phyloP scores from a whole-genome alignment of 192 early-diverging fungal species.

The Phlyctochytrium bullatum region DNA sequence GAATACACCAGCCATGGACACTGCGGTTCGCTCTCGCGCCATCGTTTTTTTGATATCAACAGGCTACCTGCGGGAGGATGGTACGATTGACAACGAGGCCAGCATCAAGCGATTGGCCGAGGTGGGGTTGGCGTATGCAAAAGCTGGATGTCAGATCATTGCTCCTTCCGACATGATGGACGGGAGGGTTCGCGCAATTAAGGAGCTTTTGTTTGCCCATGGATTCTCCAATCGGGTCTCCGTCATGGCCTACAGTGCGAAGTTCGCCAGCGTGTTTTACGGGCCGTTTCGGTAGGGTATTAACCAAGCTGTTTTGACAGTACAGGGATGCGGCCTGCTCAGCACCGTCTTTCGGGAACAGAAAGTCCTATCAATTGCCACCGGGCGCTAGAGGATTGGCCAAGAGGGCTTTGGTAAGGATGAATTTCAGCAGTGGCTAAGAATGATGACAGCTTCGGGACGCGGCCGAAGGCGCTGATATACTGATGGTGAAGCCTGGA shows the following conservation, averaged over 20 bases:
- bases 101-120: constrained; percentile 79
- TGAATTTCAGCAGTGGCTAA: background rate
- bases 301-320: background rate
- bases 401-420: constrained; percentile 69
- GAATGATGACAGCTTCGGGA: constrained; percentile 55
- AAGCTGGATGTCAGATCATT: constrained; percentile 88
- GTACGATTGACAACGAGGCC: constrained; percentile 76
- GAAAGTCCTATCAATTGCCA: constrained; percentile 94
- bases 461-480: constrained; percentile 91
- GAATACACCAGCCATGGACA: constrained; percentile 96
- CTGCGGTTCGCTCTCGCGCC: constrained; percentile 68
- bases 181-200: constrained; percentile 89
- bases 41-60: background rate
- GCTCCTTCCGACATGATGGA: constrained; percentile 99
- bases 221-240: constrained; percentile 75
- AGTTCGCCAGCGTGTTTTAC: constrained; percentile 94
- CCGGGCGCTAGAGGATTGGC: constrained; percentile 85
- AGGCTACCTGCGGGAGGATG: constrained; percentile 52
- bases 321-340: constrained; percentile 83
- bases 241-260: constrained; percentile 96
- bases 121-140: constrained; percentile 82
- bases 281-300: constrained; percentile 82
- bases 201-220: constrained; percentile 71
- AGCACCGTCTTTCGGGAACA: constrained; percentile 86
- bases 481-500: constrained; percentile 97